phyloP scores from a whole-genome alignment of 257 asterid genomes.

The Ajuga chamaepitys region DNA sequence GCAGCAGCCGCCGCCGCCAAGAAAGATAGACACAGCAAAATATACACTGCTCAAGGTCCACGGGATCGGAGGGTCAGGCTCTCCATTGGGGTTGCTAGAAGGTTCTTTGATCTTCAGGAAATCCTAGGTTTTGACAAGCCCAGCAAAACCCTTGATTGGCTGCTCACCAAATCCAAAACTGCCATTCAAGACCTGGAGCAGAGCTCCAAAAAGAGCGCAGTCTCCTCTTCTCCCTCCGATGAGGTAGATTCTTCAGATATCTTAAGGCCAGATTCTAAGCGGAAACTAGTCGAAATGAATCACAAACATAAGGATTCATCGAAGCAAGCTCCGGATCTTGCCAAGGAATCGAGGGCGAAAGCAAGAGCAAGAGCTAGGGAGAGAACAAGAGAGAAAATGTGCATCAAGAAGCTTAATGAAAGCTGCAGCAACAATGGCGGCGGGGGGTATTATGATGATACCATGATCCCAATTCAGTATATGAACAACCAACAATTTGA shows the following conservation, averaged over 20 bases:
- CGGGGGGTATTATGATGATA: neutral
- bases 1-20: constrained; percentile 1
- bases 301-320: constrained; percentile 1
- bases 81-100: constrained; percentile 62
- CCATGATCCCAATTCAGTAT: constrained; percentile 13
- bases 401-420: constrained; percentile 28
- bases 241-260: constrained; percentile 9
- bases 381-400: constrained; percentile 56
- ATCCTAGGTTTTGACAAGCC: constrained; percentile 72
- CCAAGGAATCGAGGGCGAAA: constrained; percentile 53
- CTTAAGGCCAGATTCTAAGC: neutral
- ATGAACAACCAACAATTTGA: constrained; percentile 24
- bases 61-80: constrained; percentile 74
- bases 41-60: constrained; percentile 64
- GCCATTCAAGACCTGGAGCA: constrained; percentile 49
- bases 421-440: neutral
- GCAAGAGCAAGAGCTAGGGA: constrained; percentile 86
- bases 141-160: constrained; percentile 88
- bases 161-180: constrained; percentile 50
- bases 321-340: neutral
- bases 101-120: constrained; percentile 84
- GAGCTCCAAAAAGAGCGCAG: neutral
- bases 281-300: neutral
- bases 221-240: constrained; percentile 19
- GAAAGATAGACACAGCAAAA: constrained; percentile 71